These are phyloP conservation scores for Arachnopeziza araneosa DNA, from an alignment of 2,329 filamentous ascomycete species.

Conservation along the genomic window DNA sequence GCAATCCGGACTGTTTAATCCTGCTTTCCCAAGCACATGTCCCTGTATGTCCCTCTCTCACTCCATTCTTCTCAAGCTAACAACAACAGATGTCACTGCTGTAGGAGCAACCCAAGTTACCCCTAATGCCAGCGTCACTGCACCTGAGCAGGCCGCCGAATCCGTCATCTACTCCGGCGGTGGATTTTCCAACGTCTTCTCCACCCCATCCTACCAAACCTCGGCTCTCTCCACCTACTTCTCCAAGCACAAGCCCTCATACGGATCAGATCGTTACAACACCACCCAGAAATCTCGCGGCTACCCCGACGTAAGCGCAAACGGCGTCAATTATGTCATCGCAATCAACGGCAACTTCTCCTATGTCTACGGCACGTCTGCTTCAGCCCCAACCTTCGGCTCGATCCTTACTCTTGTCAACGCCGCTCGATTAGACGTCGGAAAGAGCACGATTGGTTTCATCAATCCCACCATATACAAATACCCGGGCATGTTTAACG, in stretches of 20 bases:
- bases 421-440: constrained; percentile 29
- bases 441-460: constrained; percentile 32
- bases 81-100: constrained; percentile 55
- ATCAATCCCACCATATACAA: constrained; percentile 31
- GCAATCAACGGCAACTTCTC: constrained; percentile 36
- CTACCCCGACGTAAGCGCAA: constrained; percentile 28
- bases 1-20: constrained; percentile 26
- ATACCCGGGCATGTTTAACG: constrained; percentile 22
- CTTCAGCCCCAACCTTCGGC: constrained; percentile 50
- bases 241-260: neutral
- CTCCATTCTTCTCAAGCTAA: constrained; percentile 30
- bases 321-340: constrained; percentile 40
- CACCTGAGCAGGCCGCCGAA: constrained; percentile 40
- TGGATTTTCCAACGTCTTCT: neutral
- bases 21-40: constrained; percentile 60
- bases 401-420: constrained; percentile 43
- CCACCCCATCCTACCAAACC: neutral
- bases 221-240: neutral
- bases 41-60: constrained; percentile 16
- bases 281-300: constrained; percentile 13
- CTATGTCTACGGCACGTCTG: constrained; percentile 42
- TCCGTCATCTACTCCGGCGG: constrained; percentile 30
- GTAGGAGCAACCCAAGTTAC: constrained; percentile 52
- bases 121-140: neutral
- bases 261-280: constrained; percentile 7